Evolutionary conservation across 2,329 filamentous ascomycete species (phyloP).

Genomic region (Zopfia rhizophila): DNA sequence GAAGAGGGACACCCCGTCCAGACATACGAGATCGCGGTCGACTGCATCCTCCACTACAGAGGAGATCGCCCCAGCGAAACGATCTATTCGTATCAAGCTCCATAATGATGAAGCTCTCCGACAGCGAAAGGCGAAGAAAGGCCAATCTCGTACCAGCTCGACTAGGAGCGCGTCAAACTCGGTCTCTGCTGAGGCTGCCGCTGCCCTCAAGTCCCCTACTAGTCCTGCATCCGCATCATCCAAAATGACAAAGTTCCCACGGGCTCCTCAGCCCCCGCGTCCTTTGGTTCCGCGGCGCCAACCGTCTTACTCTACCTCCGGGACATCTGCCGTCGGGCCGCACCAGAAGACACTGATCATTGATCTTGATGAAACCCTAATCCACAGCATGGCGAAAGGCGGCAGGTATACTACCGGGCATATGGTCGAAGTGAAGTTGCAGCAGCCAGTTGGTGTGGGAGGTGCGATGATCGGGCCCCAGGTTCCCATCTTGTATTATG

Average conservation of each 20-base stretch:
- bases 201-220: conserved; percentile 91
- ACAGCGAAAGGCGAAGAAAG: conserved; percentile 77
- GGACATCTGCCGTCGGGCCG: conserved; percentile 47
- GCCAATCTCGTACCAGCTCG: conserved; percentile 56
- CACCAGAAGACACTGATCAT: conserved; percentile 91
- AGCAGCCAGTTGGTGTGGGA: conserved; percentile 74
- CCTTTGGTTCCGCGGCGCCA: conserved; percentile 90
- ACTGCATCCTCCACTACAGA: conserved; percentile 60
- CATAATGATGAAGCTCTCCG: conserved; percentile 80
- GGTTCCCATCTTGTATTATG: conserved; percentile 97
- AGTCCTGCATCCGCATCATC: conserved; percentile 72
- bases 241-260: conserved; percentile 86
- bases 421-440: conserved; percentile 97
- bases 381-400: conserved; percentile 97
- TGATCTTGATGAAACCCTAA: conserved; percentile 95
- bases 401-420: conserved; percentile 95
- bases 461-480: conserved; percentile 80
- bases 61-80: conserved; percentile 73
- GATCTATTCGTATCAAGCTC: conserved; percentile 91
- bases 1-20: conserved; percentile 55
- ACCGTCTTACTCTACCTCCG: conserved; percentile 77
- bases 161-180: conserved; percentile 36
- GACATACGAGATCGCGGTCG: conserved; percentile 73
- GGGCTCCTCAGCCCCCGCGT: conserved; percentile 86
- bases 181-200: conserved; percentile 60